Base-by-base conservation (phyloP, 805 yeast species). In the Zygoascus tannicola region DNA sequence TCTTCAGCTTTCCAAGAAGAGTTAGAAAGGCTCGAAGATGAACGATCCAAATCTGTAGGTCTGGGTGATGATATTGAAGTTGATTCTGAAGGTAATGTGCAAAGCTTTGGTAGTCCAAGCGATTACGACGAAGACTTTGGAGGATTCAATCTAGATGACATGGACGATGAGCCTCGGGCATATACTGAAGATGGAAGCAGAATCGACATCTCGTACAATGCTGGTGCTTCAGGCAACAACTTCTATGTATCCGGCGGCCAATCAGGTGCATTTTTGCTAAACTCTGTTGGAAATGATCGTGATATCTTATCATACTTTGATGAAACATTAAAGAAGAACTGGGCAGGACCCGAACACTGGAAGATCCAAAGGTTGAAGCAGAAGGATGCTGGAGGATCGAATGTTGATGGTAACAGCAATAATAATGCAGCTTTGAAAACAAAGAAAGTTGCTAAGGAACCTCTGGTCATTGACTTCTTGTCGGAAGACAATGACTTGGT, bases 321-420 rank as follows among this genome's bases (percentile, higher is more conserved):
- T 58, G 78, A 77, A 43, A 71, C 77, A 18, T 69, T 85, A 62
- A 74, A 70, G 45, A 65, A 70, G 26, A 82, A 78, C 58, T 88
- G 97, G 96, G 75, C 94, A 22, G 97, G 97, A 5, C 83, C 90
- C 12, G 90, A 85, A 51, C 94, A 85, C 63, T 90, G 97, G 97
- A 83, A 82, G 62, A 81, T 90, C 8, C 67, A 73, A 35, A 73
- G 76, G 12, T 60, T 81, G 39, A 80, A 76, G 54, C 51, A 32
- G 23, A 43, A 43, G 10, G 22, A 18, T 23, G 34, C 5, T 23
- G 26, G 22, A 5, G 16, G 15, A n/a, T 18, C 35, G 3, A n/a
- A n/a, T n/a, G 21, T 16, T 8, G 5, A n/a, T 5, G 10, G 12
- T 26, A 26, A 26, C 12, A 26, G 30, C 30, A 26, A 12, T 12